Evolutionary conservation across 2,329 filamentous ascomycete species (phyloP).

Genomic region (Pezicula neosporulosa): DNA sequence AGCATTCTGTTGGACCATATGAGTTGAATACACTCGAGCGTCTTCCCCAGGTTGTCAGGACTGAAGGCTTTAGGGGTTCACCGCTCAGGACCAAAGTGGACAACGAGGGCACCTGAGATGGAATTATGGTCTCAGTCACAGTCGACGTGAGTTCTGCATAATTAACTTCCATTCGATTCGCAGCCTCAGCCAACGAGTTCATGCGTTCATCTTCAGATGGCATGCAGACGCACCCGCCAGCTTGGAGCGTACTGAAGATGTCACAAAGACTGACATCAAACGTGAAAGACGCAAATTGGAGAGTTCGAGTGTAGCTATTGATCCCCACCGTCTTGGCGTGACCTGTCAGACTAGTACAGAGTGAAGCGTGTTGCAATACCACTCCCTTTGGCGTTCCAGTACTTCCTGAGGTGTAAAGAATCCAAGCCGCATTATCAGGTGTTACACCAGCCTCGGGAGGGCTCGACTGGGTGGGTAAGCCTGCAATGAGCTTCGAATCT

Average conservation of each 20-base stretch:
- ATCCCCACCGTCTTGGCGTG: constrained; percentile 4
- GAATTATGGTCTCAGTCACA: constrained; percentile 9
- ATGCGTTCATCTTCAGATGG: constrained; percentile 14
- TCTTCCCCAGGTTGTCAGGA: constrained; percentile 8
- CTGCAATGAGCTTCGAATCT: constrained; percentile 1
- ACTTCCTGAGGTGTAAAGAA: constrained; percentile 14
- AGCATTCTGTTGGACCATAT: constrained; percentile 16
- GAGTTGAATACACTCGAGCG: constrained; percentile 6
- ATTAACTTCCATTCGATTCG: constrained; percentile 11
- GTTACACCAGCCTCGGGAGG: not conserved
- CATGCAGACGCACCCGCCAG: constrained; percentile 14
- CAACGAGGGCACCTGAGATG: constrained; percentile 10
- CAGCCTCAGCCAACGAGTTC: constrained; percentile 8
- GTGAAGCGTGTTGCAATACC: constrained; percentile 8
- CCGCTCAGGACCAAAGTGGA: constrained; percentile 11
- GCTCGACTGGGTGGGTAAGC: not conserved
- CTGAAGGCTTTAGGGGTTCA: constrained; percentile 11
- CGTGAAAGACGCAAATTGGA: constrained; percentile 14
- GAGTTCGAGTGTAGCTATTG: constrained; percentile 4
- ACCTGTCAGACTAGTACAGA: constrained; percentile 3
- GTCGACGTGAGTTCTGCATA: constrained; percentile 13
- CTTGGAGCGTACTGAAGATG: constrained; percentile 13
- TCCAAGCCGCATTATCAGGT: constrained; percentile 7
- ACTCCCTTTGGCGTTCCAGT: constrained; percentile 14
- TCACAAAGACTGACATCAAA: constrained; percentile 13